phyloP scores from a whole-genome alignment of 129 eudicot genomes.

The Helichrysum umbraculigerum region DNA sequence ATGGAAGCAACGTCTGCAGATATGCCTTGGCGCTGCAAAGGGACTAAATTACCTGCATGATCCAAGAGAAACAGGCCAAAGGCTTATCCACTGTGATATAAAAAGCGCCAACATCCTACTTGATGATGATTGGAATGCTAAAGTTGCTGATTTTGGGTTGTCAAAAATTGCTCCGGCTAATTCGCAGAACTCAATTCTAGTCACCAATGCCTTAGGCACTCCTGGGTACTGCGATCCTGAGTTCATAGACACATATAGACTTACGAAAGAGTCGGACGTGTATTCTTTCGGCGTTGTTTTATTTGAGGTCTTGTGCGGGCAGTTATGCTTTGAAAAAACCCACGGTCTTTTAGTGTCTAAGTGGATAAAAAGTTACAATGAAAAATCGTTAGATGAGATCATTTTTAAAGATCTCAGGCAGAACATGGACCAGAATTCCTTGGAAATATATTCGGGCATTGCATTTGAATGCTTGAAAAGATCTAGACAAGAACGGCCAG shows the following conservation, averaged over 20 bases:
- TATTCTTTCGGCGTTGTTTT: constrained; percentile 26
- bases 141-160: constrained; percentile 20
- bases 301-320: constrained; percentile 23
- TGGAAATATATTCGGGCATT: too few species aligned
- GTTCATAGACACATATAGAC: neutral
- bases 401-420: too few species aligned
- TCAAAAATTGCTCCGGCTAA: constrained; percentile 17
- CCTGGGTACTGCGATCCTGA: constrained; percentile 2
- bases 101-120: constrained; percentile 15
- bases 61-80: neutral
- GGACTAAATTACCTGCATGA: neutral
- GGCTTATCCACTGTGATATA: constrained; percentile 5
- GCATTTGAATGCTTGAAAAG: too few species aligned
- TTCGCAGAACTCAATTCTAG: neutral
- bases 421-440: too few species aligned
- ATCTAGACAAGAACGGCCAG: too few species aligned
- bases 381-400: too few species aligned
- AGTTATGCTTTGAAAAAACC: too few species aligned
- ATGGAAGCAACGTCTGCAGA: constrained; percentile 11
- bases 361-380: too few species aligned
- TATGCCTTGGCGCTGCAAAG: constrained; percentile 6
- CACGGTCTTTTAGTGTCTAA: too few species aligned
- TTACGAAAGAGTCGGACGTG: constrained; percentile 14
- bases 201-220: neutral
- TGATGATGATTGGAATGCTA: neutral